Conservation (phyloP, 2,329 filamentous ascomycete species). For the Pyricularia sp. region DNA sequence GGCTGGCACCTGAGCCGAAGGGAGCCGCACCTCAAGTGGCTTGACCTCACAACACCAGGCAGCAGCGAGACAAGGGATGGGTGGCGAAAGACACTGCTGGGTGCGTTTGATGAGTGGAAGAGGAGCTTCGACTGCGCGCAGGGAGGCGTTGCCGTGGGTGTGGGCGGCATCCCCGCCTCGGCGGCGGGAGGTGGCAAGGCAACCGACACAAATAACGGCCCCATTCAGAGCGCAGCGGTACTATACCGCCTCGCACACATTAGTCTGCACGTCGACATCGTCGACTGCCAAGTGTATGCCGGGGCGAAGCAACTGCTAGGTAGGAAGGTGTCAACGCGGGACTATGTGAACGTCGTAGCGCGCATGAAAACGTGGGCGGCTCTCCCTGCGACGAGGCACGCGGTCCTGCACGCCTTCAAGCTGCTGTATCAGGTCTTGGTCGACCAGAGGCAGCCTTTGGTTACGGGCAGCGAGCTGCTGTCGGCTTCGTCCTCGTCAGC, state of each 20-base stretch:
- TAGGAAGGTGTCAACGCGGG: conserved; percentile 60
- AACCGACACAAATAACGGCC: conserved; percentile 39
- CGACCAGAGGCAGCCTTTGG: conserved; percentile 14
- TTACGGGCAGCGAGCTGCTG: neutral
- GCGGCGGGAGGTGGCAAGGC: conserved; percentile 34
- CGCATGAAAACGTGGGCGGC: conserved; percentile 76
- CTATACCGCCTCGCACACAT: conserved; percentile 84
- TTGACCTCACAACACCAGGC: conserved; percentile 51
- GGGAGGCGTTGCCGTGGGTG: conserved; percentile 8
- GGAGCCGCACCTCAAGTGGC: conserved; percentile 73
- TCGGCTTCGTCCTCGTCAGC: conserved; percentile 10
- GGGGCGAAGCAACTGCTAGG: conserved; percentile 70
- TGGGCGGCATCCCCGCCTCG: conserved; percentile 16
- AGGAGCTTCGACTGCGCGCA: conserved; percentile 69
- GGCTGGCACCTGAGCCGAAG: conserved; percentile 87
- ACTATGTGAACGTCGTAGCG: conserved; percentile 62
- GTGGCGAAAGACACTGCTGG: conserved; percentile 68
- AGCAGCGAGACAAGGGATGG: conserved; percentile 56
- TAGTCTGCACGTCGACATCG: conserved; percentile 78
- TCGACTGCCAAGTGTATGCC: conserved; percentile 84
- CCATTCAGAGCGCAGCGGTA: conserved; percentile 71
- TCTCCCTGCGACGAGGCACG: conserved; percentile 65
- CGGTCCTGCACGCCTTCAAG: conserved; percentile 74
- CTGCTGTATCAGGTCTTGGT: conserved; percentile 72
- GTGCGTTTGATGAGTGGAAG: conserved; percentile 83